Evolutionary conservation across 1,284 basidiomycete species (phyloP).

Genomic region (Trichosporon faecale): DNA sequence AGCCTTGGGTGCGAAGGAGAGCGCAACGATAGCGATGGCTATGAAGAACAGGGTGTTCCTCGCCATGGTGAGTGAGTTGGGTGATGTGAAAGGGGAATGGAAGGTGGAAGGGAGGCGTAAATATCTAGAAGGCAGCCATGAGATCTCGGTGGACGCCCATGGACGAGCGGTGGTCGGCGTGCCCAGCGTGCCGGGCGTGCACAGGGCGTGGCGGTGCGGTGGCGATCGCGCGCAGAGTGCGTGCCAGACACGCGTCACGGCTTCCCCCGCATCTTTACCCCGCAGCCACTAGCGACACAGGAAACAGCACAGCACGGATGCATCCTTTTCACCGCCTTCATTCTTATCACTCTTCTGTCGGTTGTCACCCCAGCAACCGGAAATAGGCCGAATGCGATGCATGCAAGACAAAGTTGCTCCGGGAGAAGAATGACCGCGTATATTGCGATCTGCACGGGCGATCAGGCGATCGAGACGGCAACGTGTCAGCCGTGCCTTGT

Average conservation of each 20-base stretch:
- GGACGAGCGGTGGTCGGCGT: not conserved
- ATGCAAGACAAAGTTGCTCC: not conserved
- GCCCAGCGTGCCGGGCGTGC: not conserved
- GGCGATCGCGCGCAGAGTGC: not conserved
- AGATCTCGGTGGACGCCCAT: not conserved
- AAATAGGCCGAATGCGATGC: not conserved
- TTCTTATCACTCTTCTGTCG: not conserved
- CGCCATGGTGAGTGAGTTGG: slow-evolving; percentile 29
- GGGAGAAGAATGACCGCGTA: not conserved
- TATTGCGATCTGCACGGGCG: not conserved
- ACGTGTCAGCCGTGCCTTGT: not conserved
- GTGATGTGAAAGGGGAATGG: not conserved
- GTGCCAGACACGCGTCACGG: not conserved
- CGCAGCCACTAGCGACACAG: not conserved
- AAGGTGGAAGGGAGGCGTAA: not conserved
- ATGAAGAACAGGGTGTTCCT: slow-evolving; percentile 36
- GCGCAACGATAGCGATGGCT: slow-evolving; percentile 39
- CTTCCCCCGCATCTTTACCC: not conserved
- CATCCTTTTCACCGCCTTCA: not conserved
- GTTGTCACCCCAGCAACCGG: not conserved
- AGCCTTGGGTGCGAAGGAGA: slow-evolving; percentile 45
- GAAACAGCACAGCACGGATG: not conserved
- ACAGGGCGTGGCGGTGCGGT: not conserved
- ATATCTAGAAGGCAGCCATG: not conserved
- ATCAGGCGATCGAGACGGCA: not conserved